phyloP scores from a whole-genome alignment of 1,139 yeast species.

The Magnusiomyces paraingens region DNA sequence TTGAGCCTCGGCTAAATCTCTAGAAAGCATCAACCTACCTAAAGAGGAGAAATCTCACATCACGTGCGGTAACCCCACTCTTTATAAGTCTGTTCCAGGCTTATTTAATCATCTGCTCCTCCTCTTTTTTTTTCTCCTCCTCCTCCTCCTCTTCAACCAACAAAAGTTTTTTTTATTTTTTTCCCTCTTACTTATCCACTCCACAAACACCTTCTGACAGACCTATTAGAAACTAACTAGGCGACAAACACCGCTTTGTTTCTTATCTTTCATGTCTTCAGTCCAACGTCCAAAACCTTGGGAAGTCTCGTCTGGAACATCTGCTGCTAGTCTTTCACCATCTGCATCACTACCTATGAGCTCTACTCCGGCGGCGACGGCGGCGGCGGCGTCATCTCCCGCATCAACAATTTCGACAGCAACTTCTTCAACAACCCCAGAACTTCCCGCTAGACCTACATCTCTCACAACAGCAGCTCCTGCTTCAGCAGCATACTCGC shows the following conservation, averaged over 20 bases:
- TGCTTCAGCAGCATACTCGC: constrained; percentile 13
- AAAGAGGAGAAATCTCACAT: too few species aligned
- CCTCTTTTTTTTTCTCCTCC: neutral
- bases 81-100: too few species aligned
- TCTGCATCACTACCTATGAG: constrained; percentile 9
- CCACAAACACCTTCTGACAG: too few species aligned
- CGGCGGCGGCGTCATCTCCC: constrained; percentile 4
- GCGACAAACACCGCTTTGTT: too few species aligned
- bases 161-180: neutral
- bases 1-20: too few species aligned
- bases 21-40: too few species aligned
- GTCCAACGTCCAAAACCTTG: constrained; percentile 71
- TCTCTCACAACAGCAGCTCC: constrained; percentile 10
- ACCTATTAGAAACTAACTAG: too few species aligned
- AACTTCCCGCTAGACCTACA: constrained; percentile 14
- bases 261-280: constrained; percentile 24
- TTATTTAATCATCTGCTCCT: too few species aligned
- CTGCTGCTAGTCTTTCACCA: constrained; percentile 39
- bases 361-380: constrained; percentile 5
- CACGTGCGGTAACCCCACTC: too few species aligned
- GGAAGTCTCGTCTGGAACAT: constrained; percentile 55
- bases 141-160: neutral
- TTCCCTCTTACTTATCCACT: neutral
- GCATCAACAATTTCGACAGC: constrained; percentile 6
- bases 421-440: constrained; percentile 3